Evolutionary conservation across 23 red algal species (phyloP).

Genomic region (Gracilaria gracilis): DNA sequence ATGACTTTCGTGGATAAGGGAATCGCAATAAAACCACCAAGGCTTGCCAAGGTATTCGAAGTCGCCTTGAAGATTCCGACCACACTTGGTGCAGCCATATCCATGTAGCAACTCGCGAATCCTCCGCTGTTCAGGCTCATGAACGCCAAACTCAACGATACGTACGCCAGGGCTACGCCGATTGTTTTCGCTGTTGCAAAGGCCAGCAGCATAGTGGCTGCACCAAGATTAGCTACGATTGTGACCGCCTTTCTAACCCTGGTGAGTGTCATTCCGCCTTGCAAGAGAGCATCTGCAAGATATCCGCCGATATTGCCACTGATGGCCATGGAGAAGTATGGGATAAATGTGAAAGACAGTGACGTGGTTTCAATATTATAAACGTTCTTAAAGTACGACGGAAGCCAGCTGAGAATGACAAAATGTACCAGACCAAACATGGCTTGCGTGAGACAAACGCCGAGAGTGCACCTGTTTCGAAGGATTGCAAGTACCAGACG

Average conservation of each 20-base stretch:
- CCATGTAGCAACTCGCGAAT: slow-evolving; percentile 57
- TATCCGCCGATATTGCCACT: slow-evolving; percentile 59
- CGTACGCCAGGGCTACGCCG: slow-evolving; percentile 31
- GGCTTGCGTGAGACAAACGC: slow-evolving; percentile 50
- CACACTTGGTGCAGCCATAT: slow-evolving; percentile 56
- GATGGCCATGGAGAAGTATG: slow-evolving; percentile 78
- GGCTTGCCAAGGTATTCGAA: slow-evolving; percentile 49
- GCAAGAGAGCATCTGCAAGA: slow-evolving; percentile 56
- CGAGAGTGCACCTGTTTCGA: slow-evolving; percentile 23
- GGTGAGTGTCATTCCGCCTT: slow-evolving; percentile 38
- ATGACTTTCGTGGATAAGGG: slow-evolving; percentile 57
- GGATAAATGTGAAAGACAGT: slow-evolving; percentile 70
- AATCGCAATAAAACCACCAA: slow-evolving; percentile 61
- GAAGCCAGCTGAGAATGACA: slow-evolving; percentile 78
- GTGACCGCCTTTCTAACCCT: slow-evolving; percentile 50
- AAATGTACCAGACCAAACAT: slow-evolving; percentile 65
- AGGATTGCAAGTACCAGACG: slow-evolving; percentile 42
- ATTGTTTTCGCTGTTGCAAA: slow-evolving; percentile 49
- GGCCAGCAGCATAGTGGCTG: slow-evolving; percentile 38
- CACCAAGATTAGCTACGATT: slow-evolving; percentile 40
- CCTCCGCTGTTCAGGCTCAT: slow-evolving; percentile 65
- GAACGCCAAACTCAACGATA: slow-evolving; percentile 54
- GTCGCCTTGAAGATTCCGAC: slow-evolving; percentile 72
- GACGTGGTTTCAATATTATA: slow-evolving; percentile 44
- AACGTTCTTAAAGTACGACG: slow-evolving; percentile 69